A percentile compares a stretch with the other conserved stretches of the same genome.
These are phyloP conservation scores for Trapa incisa DNA, from an alignment of 345 rosid species.

Conservation along the genomic window DNA sequence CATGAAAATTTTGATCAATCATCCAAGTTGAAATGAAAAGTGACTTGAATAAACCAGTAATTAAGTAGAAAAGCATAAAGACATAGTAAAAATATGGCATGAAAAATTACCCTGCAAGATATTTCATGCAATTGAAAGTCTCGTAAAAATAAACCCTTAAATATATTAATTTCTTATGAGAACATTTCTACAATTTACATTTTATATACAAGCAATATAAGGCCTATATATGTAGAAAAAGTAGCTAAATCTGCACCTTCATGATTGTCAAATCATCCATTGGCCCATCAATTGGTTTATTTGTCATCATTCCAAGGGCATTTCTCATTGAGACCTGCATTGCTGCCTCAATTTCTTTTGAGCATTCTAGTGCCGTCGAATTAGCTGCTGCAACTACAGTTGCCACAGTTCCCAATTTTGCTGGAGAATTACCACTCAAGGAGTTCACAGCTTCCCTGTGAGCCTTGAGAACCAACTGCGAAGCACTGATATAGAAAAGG, in stretches of 20 bases:
- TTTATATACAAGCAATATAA: background rate
- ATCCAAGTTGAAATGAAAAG: background rate
- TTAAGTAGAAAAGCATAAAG: background rate
- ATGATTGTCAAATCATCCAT: constrained; percentile 89
- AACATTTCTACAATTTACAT: background rate
- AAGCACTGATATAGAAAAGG: constrained; percentile 40
- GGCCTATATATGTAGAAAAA: constrained; percentile 4
- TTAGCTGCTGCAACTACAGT: constrained; percentile 96
- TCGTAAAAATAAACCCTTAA: background rate
- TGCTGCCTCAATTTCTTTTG: constrained; percentile 95
- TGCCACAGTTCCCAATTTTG: constrained; percentile 86
- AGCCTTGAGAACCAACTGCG: constrained; percentile 87
- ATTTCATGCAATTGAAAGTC: background rate
- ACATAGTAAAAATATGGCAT: background rate
- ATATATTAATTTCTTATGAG: background rate
- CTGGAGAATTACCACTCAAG: constrained; percentile 77
- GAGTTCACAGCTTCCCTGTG: constrained; percentile 96
- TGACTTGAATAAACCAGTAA: background rate
- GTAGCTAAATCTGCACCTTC: constrained; percentile 40
- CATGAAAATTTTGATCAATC: background rate
- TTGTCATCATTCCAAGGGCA: constrained; percentile 54
- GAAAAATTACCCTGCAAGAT: background rate
- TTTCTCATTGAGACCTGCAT: constrained; percentile 96
- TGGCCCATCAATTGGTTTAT: constrained; percentile 59
- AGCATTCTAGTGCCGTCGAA: constrained; percentile 86